Evolutionary conservation across 495 filamentous ascomycete genomes (phyloP).

Genomic region (Xylaria longipes): DNA sequence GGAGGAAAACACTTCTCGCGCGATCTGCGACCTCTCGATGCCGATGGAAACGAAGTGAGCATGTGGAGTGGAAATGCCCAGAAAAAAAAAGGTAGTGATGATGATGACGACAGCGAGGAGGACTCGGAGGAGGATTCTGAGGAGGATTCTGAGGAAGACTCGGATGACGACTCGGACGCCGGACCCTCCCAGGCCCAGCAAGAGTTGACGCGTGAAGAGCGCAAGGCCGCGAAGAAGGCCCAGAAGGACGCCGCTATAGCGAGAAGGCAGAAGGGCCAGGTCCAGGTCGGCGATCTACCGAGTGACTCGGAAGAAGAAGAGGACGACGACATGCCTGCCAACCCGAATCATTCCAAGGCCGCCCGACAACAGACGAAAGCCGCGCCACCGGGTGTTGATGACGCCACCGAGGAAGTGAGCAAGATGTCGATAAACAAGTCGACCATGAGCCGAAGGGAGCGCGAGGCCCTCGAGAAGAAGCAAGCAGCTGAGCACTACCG

Average conservation of each 20-base stretch:
- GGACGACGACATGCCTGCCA: slow-evolving; percentile 74
- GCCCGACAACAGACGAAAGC: slow-evolving; percentile 60
- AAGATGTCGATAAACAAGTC: slow-evolving; percentile 40
- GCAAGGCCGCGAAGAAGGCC: slow-evolving; percentile 85
- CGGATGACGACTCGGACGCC: slow-evolving; percentile 45
- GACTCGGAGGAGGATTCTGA: slow-evolving; percentile 36
- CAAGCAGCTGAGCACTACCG: slow-evolving; percentile 88
- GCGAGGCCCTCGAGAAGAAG: slow-evolving; percentile 86
- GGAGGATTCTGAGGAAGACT: slow-evolving; percentile 51
- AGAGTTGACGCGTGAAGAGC: slow-evolving; percentile 81
- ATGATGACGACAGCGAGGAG: slow-evolving; percentile 57
- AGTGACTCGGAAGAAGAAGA: slow-evolving; percentile 71
- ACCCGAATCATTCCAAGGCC: slow-evolving; percentile 86
- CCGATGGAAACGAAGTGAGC: slow-evolving; percentile 76
- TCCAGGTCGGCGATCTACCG: slow-evolving; percentile 84
- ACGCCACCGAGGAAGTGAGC: slow-evolving; percentile 56
- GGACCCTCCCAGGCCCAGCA: slow-evolving; percentile 41
- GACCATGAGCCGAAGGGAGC: slow-evolving; percentile 72
- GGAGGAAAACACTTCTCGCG: slow-evolving; percentile 95
- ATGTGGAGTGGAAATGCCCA: slow-evolving; percentile 68
- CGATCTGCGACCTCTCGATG: slow-evolving; percentile 83
- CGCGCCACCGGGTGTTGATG: slow-evolving; percentile 50
- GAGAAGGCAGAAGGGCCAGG: slow-evolving; percentile 64
- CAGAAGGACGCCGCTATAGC: slow-evolving; percentile 87
- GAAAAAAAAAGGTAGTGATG: slow-evolving; percentile 51